Conservation (phyloP, 2,329 filamentous ascomycete genomes). For the Calonectria naviculata region DNA sequence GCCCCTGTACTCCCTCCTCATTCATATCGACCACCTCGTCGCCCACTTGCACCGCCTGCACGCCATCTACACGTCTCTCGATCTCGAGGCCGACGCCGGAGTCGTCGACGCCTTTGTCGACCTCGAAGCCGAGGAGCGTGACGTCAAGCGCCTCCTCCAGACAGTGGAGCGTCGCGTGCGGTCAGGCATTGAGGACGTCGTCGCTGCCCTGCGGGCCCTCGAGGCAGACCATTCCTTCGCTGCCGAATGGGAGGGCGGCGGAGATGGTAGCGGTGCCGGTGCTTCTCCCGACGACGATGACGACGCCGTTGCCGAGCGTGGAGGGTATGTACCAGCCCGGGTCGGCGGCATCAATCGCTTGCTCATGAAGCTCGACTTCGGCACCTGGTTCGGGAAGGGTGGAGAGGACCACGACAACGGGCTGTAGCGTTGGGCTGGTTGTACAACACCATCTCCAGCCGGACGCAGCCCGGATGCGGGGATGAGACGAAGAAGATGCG, state of each 20-base stretch:
- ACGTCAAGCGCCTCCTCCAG: conserved; percentile 73
- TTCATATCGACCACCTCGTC: conserved; percentile 84
- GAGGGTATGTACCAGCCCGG: conserved; percentile 74
- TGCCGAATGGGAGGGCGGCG: conserved; percentile 55
- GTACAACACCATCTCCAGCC: not conserved
- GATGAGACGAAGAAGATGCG: conserved; percentile 7
- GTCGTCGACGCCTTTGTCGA: conserved; percentile 82
- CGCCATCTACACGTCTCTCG: conserved; percentile 79
- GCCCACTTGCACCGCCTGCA: conserved; percentile 82
- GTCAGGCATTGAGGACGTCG: conserved; percentile 73
- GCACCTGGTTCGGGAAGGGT: conserved; percentile 62
- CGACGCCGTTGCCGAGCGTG: conserved; percentile 47
- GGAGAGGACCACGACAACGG: conserved; percentile 35
- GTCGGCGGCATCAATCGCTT: conserved; percentile 85
- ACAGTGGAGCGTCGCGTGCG: conserved; percentile 74
- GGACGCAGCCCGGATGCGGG: conserved; percentile 6
- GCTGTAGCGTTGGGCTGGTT: not conserved
- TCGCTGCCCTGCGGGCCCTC: conserved; percentile 62
- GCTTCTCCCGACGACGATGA: conserved; percentile 38
- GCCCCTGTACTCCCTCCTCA: conserved; percentile 73
- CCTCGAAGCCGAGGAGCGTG: conserved; percentile 76
- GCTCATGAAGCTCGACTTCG: conserved; percentile 90
- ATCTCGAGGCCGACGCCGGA: conserved; percentile 85
- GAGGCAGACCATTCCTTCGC: conserved; percentile 58
- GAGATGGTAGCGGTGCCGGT: conserved; percentile 45